A percentile compares a stretch with the other conserved stretches of the same genome.
phyloP scores from a whole-genome alignment of 106 monocot genomes.

The Allium sativum region DNA sequence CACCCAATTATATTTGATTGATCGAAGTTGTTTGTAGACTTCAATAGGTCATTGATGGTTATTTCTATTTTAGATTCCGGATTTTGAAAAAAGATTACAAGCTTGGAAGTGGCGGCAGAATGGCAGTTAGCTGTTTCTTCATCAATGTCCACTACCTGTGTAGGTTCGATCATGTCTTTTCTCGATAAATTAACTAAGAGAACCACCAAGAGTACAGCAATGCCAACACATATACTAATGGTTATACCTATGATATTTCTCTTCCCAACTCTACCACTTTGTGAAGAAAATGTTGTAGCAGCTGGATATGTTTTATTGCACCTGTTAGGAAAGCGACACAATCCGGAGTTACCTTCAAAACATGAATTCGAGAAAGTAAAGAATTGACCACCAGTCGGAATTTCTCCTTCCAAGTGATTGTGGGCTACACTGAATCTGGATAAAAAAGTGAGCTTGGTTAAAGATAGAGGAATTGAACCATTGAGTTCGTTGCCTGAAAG shows the following conservation, averaged over 20 bases:
- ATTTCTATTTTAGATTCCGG: constrained; percentile 27
- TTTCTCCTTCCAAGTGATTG: constrained; percentile 37
- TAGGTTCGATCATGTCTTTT: constrained; percentile 17
- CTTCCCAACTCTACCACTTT: constrained; percentile 16
- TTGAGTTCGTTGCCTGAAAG: constrained; percentile 43
- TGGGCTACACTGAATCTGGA: constrained; percentile 64
- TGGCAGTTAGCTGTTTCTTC: constrained; percentile 10
- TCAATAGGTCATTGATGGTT: constrained; percentile 44
- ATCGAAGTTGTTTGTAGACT: constrained; percentile 60
- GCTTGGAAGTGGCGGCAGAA: constrained; percentile 33
- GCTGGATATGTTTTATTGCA: constrained; percentile 14
- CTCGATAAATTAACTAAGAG: constrained; percentile 41
- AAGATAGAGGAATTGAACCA: constrained; percentile 48
- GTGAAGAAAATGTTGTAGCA: constrained; percentile 3
- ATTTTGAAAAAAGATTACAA: constrained; percentile 46
- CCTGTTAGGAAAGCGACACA: constrained; percentile 36
- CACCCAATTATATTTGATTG: constrained; percentile 66
- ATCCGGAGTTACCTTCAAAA: constrained; percentile 53
- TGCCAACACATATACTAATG: constrained; percentile 29
- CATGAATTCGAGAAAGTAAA: constrained; percentile 56
- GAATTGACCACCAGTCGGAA: constrained; percentile 58
- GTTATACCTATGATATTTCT: constrained; percentile 39
- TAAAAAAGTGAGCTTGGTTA: constrained; percentile 58
- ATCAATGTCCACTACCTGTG: constrained; percentile 20
- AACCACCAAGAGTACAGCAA: constrained; percentile 31